These are phyloP conservation scores for Sonneratia caseolaris DNA, from an alignment of 345 rosid species.

Conservation along the genomic window DNA sequence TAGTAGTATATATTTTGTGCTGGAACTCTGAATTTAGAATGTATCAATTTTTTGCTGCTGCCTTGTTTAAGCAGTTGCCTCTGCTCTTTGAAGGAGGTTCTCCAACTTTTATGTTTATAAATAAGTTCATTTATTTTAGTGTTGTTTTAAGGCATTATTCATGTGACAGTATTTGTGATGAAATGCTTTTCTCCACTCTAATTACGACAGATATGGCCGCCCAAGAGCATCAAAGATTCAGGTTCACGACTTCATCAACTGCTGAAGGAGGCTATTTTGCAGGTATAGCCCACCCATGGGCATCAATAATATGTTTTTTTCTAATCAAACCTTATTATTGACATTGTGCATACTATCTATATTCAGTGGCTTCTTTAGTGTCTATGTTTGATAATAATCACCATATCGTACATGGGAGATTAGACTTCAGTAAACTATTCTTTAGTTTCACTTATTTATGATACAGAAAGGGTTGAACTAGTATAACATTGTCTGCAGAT, in stretches of 20 bases:
- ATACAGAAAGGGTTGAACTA: not conserved
- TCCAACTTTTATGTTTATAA: not conserved
- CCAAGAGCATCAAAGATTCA: constrained; percentile 85
- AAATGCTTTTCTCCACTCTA: not conserved
- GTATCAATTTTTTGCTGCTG: not conserved
- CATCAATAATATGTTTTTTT: not conserved
- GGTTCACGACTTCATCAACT: constrained; percentile 79
- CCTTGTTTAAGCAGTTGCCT: not conserved
- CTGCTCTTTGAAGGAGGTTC: not conserved
- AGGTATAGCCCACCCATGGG: constrained; percentile 28
- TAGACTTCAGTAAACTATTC: not conserved
- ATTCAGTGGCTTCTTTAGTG: not conserved
- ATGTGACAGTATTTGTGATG: not conserved
- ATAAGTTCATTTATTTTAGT: not conserved
- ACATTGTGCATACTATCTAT: too few species aligned
- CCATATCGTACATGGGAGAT: not conserved
- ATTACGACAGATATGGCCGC: constrained; percentile 90
- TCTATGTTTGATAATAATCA: not conserved
- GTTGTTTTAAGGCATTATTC: not conserved
- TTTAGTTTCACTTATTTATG: not conserved
- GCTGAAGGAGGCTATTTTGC: constrained; percentile 76
- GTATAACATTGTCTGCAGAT: not conserved
- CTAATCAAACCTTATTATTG: too few species aligned
- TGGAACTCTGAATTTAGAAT: not conserved
- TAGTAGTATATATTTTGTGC: not conserved